These are phyloP conservation scores for Ambrosia hybrid DNA, from an alignment of 140 eudicot genomes.

Conservation along the genomic window DNA sequence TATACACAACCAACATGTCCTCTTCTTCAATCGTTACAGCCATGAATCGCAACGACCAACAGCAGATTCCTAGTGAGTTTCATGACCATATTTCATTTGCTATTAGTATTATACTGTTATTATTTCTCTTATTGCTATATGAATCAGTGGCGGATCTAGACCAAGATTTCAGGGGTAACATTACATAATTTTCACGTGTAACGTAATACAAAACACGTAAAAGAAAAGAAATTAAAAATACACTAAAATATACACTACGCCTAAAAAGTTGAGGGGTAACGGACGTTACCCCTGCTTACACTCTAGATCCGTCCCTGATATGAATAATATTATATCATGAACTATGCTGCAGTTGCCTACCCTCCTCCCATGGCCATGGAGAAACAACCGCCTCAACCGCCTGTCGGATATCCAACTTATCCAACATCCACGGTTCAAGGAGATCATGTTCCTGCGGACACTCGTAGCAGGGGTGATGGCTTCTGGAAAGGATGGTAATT, in stretches of 20 bases:
- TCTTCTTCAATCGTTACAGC: conserved; percentile 2
- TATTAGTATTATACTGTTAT: background rate
- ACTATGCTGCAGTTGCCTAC: conserved; percentile 33
- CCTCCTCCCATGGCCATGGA: conserved; percentile 40
- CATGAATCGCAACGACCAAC: conserved; percentile 32
- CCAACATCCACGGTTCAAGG: conserved; percentile 24
- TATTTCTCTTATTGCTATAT: background rate
- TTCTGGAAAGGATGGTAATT: conserved; percentile 48
- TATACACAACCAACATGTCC: background rate
- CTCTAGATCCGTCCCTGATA: no score
- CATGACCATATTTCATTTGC: background rate
- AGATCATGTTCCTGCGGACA: conserved; percentile 6
- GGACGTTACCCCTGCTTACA: no score
- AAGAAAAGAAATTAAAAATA: no score
- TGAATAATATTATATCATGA: background rate
- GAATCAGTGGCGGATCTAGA: no score
- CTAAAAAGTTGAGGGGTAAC: no score
- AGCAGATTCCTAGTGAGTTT: conserved; percentile 33
- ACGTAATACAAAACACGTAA: no score
- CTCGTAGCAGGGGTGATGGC: conserved; percentile 38
- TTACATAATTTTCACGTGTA: no score
- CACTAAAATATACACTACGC: no score
- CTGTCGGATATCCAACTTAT: conserved; percentile 44
- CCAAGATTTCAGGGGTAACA: no score
- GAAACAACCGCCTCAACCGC: conserved; percentile 19